Evolutionary conservation across 1,139 yeast genomes (phyloP).

Genomic region (Geotrichum macrosporum): DNA sequence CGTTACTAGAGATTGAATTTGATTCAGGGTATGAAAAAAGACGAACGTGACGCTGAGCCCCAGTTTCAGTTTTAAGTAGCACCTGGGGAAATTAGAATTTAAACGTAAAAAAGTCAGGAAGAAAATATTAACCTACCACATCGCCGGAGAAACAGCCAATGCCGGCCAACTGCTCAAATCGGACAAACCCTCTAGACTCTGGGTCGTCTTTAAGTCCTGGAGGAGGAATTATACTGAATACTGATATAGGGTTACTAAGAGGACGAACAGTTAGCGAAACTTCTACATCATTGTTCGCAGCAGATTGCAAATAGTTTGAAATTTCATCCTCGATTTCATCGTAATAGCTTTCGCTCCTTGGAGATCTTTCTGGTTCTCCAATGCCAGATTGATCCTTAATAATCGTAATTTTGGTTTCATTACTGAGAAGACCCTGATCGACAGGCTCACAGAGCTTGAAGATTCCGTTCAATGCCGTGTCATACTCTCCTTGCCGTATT

Average conservation of each 20-base stretch:
- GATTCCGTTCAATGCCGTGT: constrained; percentile 21
- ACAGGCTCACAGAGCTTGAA: constrained; percentile 67
- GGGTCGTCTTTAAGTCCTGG: constrained; percentile 39
- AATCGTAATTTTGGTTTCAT: constrained; percentile 50
- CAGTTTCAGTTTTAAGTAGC: constrained; percentile 17
- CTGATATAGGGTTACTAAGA: constrained; percentile 26
- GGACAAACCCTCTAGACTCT: constrained; percentile 51
- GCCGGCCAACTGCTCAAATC: constrained; percentile 49
- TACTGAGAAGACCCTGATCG: constrained; percentile 55
- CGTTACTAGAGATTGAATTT: constrained; percentile 42
- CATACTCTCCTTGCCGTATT: constrained; percentile 33
- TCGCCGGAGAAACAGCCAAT: constrained; percentile 71
- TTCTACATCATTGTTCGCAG: constrained; percentile 10
- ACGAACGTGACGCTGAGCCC: constrained; percentile 41
- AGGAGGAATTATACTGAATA: constrained; percentile 30
- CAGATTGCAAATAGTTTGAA: constrained; percentile 27
- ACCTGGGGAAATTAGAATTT: constrained; percentile 11
- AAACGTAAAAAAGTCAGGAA: no score
- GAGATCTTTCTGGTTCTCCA: not conserved
- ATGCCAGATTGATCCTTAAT: constrained; percentile 40
- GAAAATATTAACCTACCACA: constrained; percentile 42
- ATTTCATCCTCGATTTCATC: constrained; percentile 30
- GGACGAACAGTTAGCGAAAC: constrained; percentile 26
- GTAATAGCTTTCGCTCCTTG: constrained; percentile 13
- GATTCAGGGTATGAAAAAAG: constrained; percentile 65